Evolutionary conservation across 2,329 filamentous ascomycete species (phyloP), one percentile per base, ranked within the genome.

Genomic region (Alternaria burnsii): DNA sequence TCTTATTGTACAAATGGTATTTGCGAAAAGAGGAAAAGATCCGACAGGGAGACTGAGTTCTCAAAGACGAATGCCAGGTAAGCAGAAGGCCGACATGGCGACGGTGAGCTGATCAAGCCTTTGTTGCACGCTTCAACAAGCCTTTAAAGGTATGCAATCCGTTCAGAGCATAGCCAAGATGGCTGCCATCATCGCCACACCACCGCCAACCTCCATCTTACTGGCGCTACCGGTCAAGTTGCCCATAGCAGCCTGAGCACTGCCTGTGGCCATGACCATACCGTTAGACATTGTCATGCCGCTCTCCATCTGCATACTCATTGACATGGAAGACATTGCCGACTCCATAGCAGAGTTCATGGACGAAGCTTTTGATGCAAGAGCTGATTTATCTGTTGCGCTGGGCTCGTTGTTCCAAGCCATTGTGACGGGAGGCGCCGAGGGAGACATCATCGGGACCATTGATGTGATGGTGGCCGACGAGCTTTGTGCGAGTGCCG

Each of bases 291-390:
- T 70, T 34, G 70, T 70, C 52, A 74, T 76, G 30, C 81, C 73
- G 24, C 76, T 61, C 12, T 36, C 46, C 46, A 48, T 48, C 30
- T 20, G 14, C 46, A 36, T 48, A 10, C 70, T 73, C 34, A 81
- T 68, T 44, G 80, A 79, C 22, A 68, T 56, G 63, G 80, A 82
- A 67, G 68, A 60, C 28, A 68, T 62, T 70, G 79, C 81, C 40
- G 63, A 65, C n/a, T 57, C 52, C 8, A 80, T 79, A 4, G 55
- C 46, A 8, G 59, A 52, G 36, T 55, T 43, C 18, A 51, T 7
- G 11, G 48, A 54, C 4, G 54, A 54, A 18, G 57, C 43, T 12
- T 38, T 40, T 1, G 44, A 36, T 5, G 50, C 28, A 11, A 55
- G 40, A 20, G 51, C 50, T 2, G 42, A 36, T 28, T 30, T 20